Evolutionary conservation across 2,329 filamentous ascomycete genomes (phyloP), one percentile per base, ranked within the genome.

Genomic region (Colletotrichum phormii): DNA sequence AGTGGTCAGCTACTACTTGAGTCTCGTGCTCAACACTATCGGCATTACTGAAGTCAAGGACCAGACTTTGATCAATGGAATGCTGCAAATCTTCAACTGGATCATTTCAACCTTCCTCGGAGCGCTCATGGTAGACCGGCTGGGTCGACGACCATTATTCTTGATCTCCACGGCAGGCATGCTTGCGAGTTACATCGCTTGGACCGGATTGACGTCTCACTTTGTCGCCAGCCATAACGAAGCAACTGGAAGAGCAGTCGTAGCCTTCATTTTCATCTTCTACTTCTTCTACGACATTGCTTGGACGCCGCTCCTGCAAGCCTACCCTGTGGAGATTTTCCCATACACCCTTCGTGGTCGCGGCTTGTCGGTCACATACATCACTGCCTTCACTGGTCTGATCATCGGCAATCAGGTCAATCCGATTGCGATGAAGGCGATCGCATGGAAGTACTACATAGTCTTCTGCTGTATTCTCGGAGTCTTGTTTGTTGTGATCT

Each of bases 41-140:
- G 69, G 69, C 29, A 81, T 84, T 73, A 82, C 79, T 0, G 77
- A 81, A 24, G 75, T 80, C 7, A 76, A 80, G 33, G 79, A 78
- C 1, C 83, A 85, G 77, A 81, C 80, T 24, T 73, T 82, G 24
- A 85, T 86, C 77, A 86, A 85, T 71, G 84, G 82, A 6, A 15
- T 72, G 11, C 42, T 72, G 3, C 64, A 72, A 29, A 72, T 72
- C 7, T 68, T 58, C 53, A 72, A 72, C 64, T 72, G 64, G 64
- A 29, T 72, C n/a, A 64, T 72, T 18, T 67, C 69, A 2, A 72
- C 69, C 11, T 72, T 68, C 42, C 67, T 70, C 6, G 85, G 85
- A 64, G 82, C 88, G 71, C 76, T 79, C 22, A 78, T 85, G 55
- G 77, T 88, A 42, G 86, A 88, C 75, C 82, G 79, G 15, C 77